phyloP scores from a whole-genome alignment of 768 basidiomycete genomes.

The Auriscalpium microsporum region DNA sequence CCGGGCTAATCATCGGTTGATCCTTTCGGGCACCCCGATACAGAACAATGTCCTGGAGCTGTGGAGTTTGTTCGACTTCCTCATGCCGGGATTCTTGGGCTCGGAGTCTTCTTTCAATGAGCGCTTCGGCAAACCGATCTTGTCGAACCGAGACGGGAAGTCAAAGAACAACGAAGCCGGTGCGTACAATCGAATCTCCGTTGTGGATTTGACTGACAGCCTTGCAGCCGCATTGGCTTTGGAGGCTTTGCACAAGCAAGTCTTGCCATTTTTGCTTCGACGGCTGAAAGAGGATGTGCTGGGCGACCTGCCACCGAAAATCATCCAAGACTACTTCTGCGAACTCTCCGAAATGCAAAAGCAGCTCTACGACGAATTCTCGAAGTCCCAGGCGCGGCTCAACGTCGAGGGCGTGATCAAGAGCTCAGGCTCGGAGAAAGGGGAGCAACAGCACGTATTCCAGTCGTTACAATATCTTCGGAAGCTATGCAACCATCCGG shows the following conservation, averaged over 20 bases:
- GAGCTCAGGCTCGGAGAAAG: constrained; percentile 27
- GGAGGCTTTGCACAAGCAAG: constrained; percentile 97
- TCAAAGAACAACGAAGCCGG: constrained; percentile 92
- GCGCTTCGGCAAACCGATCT: constrained; percentile 90
- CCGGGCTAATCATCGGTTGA: constrained; percentile 84
- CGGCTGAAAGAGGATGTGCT: constrained; percentile 97
- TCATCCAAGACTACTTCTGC: constrained; percentile 99
- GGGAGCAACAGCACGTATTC: constrained; percentile 82
- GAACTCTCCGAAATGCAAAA: constrained; percentile 94
- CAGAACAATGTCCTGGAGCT: constrained; percentile 98
- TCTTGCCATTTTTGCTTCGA: constrained; percentile 93
- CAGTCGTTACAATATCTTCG: constrained; percentile 94
- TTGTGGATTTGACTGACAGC: not conserved
- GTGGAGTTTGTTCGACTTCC: constrained; percentile 98
- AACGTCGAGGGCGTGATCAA: constrained; percentile 59
- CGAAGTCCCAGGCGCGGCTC: constrained; percentile 61
- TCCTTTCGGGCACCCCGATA: constrained; percentile 95
- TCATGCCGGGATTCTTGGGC: constrained; percentile 99
- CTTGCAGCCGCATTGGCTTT: constrained; percentile 79
- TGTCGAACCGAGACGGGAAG: constrained; percentile 92
- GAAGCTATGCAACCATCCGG: constrained; percentile 96
- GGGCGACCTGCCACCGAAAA: constrained; percentile 93
- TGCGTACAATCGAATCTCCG: constrained; percentile 28
- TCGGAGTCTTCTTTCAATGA: constrained; percentile 92
- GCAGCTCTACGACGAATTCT: constrained; percentile 89